Evolutionary conservation across 768 basidiomycete species (phyloP), one percentile per base, ranked within the genome.

Genomic region (Fomitopsis pulvina): DNA sequence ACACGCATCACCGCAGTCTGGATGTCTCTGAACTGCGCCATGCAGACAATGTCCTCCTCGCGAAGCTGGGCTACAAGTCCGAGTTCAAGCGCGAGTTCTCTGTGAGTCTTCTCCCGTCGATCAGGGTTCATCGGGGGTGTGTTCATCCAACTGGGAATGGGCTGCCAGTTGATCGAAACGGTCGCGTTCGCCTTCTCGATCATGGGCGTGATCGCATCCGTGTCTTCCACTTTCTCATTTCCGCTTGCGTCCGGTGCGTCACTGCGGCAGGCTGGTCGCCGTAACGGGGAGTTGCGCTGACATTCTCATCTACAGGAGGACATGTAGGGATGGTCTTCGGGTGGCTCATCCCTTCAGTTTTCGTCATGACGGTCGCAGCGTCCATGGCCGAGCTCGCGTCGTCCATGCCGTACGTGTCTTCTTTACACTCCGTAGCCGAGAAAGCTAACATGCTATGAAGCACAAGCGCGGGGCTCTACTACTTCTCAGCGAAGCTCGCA

Each of bases 241-340:
- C 78, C 77, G 0, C 71, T 87, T 5, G 64, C 75, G 4, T 78
- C 79, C 49, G 81, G 82, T 80, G 48, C n/a, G 73, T 58, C 3
- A 4, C 48, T 3, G 25, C 28, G 10, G 5, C 12, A 11, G 22
- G 20, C n/a, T 20, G 3, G 27, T 25, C 25, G 3, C 10, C 29
- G 24, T 54, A 6, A 28, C 46, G 24, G 22, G 9, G n/a, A n/a
- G 34, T 24, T 26, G 6, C 43, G 43, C 21, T 11, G 7, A 34
- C 38, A 22, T 39, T 30, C 27, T 38, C 21, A 4, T n/a, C 28
- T 6, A 10, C 45, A 80, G 85, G 85, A 47, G 85, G 85, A 2
- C 85, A 87, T 64, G 83, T 85, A 21, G 85, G 85, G 14, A 79
- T 87, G 75, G 76, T 86, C 18, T 87, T 80, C 68, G 85, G 85